Base-by-base conservation (phyloP, 352 stramenopile genomes). In the Globisporangium ultimum region DNA sequence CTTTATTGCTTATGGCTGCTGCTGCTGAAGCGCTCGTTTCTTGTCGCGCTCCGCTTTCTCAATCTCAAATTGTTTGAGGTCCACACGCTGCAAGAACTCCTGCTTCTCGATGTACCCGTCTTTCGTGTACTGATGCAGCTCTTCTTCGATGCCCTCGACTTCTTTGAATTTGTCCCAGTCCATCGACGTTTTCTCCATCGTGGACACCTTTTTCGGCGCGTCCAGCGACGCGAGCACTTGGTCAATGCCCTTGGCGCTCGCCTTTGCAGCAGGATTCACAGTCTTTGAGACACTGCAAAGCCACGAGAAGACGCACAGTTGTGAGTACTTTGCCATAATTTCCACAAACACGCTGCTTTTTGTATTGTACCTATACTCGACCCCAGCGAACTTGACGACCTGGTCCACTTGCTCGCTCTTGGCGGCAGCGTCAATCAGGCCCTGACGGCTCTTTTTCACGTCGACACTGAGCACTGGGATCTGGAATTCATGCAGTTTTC, bases 81-180 rank as follows among this genome's bases (percentile, higher is more conserved):
- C 89, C 20, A 97, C 70, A 20, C 89, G 84, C 53, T 93, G 74
- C 45, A 98, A 78, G 71, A 98, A 98, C 63, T 98, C 89, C 60
- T 98, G 92, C 67, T 98, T 98, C 56, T 97, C 93, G 53, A 98
- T 78, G 72, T 95, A 98, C 61, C 89, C 96, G 63, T 98, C 85
- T 64, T 98, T 98, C 8, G 85, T 96, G 72, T 95, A 85, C 51
- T 97, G 92, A 36, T 87, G 76, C 14, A 98, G 71, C 58, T 98
- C 89, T 51, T 98, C 93, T 47, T 97, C 86, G 52, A 98, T 87
- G 45, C 87, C 88, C 53, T 96, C 78, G 36, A 93, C 73, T 41
- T 94, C 76, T 67, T 98, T 98, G 78, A 98, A 98, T 21, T 87
- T 82, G 70, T 98, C 92, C 96, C 96, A 98, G 71, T 98, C 96